phyloP scores from a whole-genome alignment of 108 stramenopile genomes.

The Cyclotella atomus region DNA sequence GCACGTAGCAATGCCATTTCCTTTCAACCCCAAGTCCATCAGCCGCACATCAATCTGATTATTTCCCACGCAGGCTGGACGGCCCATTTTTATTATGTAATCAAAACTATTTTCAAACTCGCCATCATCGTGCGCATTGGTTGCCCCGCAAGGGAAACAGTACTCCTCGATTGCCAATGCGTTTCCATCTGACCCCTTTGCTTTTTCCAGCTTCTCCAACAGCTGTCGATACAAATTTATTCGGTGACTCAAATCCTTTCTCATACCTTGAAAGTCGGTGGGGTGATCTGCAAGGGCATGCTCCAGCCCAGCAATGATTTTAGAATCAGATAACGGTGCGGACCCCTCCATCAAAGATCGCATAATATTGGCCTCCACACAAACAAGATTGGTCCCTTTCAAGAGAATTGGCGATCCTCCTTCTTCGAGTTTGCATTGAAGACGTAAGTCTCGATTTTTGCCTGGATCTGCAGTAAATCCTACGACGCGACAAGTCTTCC shows the following conservation, averaged over 20 bases:
- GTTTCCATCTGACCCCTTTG: constrained; percentile 15
- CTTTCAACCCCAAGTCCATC: constrained; percentile 31
- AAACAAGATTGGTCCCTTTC: constrained; percentile 15
- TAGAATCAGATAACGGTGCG: constrained; percentile 5
- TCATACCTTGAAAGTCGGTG: not conserved
- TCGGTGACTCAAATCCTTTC: constrained; percentile 4
- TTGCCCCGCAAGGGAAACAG: constrained; percentile 21
- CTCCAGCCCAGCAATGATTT: constrained; percentile 12
- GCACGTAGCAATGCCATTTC: constrained; percentile 10
- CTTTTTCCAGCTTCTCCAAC: constrained; percentile 14
- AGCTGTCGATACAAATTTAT: constrained; percentile 7
- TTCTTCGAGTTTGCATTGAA: constrained; percentile 10
- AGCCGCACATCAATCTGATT: constrained; percentile 23
- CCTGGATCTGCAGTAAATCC: not conserved
- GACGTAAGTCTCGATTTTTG: constrained; percentile 13
- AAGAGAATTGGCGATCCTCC: constrained; percentile 2
- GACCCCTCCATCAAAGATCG: constrained; percentile 12
- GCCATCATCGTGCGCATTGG: not conserved
- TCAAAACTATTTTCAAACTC: constrained; percentile 5
- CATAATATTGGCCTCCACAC: constrained; percentile 11
- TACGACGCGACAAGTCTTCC: constrained; percentile 24
- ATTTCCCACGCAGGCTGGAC: constrained; percentile 19
- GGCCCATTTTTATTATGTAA: constrained; percentile 4
- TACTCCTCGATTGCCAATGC: constrained; percentile 14
- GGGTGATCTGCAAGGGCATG: constrained; percentile 3